Evolutionary conservation across 2,329 filamentous ascomycete genomes (phyloP).

Genomic region (Xenoacremonium recifei): DNA sequence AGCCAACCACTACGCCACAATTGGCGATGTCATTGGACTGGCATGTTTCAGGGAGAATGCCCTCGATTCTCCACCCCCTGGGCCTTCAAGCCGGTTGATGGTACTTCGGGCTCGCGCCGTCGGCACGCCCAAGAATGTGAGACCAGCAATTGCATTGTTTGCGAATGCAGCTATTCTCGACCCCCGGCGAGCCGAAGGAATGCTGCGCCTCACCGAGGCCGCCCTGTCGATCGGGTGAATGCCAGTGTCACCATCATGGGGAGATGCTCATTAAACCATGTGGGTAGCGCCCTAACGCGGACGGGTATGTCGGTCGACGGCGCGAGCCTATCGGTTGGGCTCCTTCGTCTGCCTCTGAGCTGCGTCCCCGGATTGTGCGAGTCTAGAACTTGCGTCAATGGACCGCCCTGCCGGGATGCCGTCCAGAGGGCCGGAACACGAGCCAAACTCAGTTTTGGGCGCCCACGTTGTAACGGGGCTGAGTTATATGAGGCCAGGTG

Average conservation of each 20-base stretch:
- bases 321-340: too few species aligned
- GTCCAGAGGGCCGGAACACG: too few species aligned
- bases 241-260: conserved; percentile 6
- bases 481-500: too few species aligned
- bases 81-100: conserved; percentile 4
- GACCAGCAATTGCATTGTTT: conserved; percentile 6
- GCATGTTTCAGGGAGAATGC: conserved; percentile 21
- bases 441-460: too few species aligned
- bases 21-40: conserved; percentile 3
- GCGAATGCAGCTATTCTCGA: background rate
- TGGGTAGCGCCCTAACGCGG: conserved; percentile 14
- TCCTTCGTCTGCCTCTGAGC: too few species aligned
- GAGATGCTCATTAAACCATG: conserved; percentile 24
- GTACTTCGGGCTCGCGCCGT: conserved; percentile 2
- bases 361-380: too few species aligned
- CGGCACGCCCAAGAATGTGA: conserved; percentile 6
- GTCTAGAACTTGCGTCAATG: too few species aligned
- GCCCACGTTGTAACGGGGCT: too few species aligned
- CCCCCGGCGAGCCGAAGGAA: conserved; percentile 6
- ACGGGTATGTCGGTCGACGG: too few species aligned
- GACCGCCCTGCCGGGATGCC: too few species aligned
- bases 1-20: conserved; percentile 11
- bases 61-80: conserved; percentile 10
- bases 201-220: conserved; percentile 20
- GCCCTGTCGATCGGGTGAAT: background rate